Conservation (phyloP, 2,329 filamentous ascomycete genomes). For the Domatiomyces globalis region DNA sequence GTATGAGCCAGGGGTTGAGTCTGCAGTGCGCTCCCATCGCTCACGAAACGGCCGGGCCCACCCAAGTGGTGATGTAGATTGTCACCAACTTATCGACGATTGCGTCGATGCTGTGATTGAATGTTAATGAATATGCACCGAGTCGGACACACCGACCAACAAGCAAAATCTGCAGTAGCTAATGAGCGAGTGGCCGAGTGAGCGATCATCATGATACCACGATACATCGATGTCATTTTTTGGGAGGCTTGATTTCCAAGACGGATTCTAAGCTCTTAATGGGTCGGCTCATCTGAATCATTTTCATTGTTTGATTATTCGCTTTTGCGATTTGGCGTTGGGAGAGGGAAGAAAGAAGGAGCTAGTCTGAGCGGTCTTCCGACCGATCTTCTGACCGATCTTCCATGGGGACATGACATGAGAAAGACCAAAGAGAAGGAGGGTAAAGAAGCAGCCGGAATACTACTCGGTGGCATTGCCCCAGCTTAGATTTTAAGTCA, state of each 20-base stretch:
- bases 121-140: not conserved
- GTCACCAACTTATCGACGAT: not conserved
- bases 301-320: not conserved
- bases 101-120: not conserved
- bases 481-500: not conserved
- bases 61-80: conserved; percentile 10
- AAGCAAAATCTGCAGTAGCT: not conserved
- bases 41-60: conserved; percentile 7
- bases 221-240: conserved; percentile 9
- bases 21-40: conserved; percentile 12
- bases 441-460: not conserved
- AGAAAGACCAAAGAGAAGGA: not conserved
- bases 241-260: not conserved
- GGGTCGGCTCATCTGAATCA: not conserved
- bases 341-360: no score
- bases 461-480: not conserved
- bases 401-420: no score
- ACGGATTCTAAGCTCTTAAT: not conserved
- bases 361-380: no score
- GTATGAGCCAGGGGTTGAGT: conserved; percentile 7
- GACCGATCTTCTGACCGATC: no score
- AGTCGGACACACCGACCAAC: not conserved
- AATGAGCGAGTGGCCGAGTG: not conserved
- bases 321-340: not conserved
- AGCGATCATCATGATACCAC: conserved; percentile 8